These are phyloP conservation scores for Fusarium irregulare DNA, from an alignment of 2,329 filamentous ascomycete genomes.

Conservation along the genomic window DNA sequence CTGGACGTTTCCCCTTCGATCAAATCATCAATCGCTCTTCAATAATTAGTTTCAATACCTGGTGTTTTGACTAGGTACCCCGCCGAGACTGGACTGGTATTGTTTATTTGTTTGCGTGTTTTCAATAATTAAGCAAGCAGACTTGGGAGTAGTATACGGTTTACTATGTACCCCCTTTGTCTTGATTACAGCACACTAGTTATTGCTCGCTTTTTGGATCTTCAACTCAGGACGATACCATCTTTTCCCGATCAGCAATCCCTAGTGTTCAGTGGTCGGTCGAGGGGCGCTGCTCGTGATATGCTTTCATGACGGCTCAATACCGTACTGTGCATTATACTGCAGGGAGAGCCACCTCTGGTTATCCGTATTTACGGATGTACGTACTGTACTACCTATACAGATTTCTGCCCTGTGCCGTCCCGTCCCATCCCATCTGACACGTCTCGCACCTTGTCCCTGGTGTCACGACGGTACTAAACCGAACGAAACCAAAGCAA, in stretches of 20 bases:
- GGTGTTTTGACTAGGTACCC: constrained; percentile 15
- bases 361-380: not conserved
- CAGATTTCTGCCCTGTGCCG: not conserved
- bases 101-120: constrained; percentile 4
- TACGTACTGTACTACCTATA: not conserved
- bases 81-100: constrained; percentile 19
- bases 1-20: constrained; percentile 6
- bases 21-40: constrained; percentile 11
- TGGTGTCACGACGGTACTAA: constrained; percentile 14
- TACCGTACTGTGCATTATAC: not conserved
- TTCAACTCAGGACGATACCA: constrained; percentile 31
- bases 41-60: not conserved
- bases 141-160: not conserved
- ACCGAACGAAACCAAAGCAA: not conserved
- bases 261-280: constrained; percentile 5
- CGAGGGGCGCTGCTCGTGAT: not conserved
- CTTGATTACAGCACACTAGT: constrained; percentile 7
- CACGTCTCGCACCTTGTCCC: constrained; percentile 31
- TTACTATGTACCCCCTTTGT: constrained; percentile 3
- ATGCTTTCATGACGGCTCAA: not conserved
- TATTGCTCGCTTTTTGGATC: constrained; percentile 23
- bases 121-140: not conserved
- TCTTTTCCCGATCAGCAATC: constrained; percentile 9
- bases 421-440: constrained; percentile 33
- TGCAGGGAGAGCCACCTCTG: not conserved